Base-by-base conservation (phyloP, 2,329 filamentous ascomycete species). In the Podosphaera leucotricha region DNA sequence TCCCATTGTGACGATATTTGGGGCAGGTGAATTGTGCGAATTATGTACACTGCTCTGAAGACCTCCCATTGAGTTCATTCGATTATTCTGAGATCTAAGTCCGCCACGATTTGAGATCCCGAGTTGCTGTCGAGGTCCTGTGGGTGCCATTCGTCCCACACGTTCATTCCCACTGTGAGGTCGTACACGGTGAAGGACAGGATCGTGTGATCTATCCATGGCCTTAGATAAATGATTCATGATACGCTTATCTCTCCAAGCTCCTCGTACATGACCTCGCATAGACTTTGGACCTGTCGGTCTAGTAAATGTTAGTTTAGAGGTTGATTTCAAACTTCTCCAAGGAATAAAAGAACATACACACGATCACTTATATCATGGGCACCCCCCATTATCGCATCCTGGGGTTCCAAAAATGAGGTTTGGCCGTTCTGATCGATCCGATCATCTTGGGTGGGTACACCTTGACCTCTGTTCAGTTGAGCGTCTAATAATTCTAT, bases 261-360 rank as follows among this genome's bases (percentile, higher is more conserved):
- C 67, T 57, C 38, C 61, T 56, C 47, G 57, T 47, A 54, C 61
- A 44, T 57, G 62, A 58, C 80, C 83, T 56, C 90, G 80, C 85
- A 95, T 93, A 28, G 86, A 85, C 60, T 86, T 90, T 16, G 90
- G 90, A 46, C 87, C 90, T 43, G 85, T 95, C 8, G 90, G 90
- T 56, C 87, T 94, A 55, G 47, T 24, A 33, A 37, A 36, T 46
- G 63, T 72, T 61, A 71, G 65, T 57, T 51, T 46, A n/a, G 6
- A 11, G 24, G 24, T 20, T 35, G 39, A 49, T 39, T 38, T 46
- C 2, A 30, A 30, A 10, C 30, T 52, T 39, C 21, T 28, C 40
- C 41, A n/a, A 43, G 36, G 26, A 26, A 28, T 24, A 50, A 28
- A n/a, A 26, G 18, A 22, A 41, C 39, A 18, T 41, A 41, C 39